These are phyloP conservation scores for Elsinoe arachidis DNA, from an alignment of 2,329 filamentous ascomycete species.

Conservation along the genomic window DNA sequence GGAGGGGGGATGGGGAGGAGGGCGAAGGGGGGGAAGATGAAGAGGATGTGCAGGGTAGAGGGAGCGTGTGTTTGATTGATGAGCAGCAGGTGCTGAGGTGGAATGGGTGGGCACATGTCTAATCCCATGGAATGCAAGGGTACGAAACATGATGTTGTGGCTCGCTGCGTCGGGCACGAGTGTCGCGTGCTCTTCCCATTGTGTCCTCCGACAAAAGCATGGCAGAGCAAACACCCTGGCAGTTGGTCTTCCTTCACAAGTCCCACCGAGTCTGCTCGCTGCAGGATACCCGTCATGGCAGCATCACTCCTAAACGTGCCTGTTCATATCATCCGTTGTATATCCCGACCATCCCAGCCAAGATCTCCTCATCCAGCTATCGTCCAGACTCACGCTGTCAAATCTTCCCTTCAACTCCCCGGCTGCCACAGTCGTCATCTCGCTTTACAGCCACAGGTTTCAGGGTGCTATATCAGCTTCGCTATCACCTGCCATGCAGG, in stretches of 20 bases:
- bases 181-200: background rate
- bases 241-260: too few species aligned
- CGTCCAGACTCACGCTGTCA: too few species aligned
- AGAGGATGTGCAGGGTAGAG: constrained; percentile 14
- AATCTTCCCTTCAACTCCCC: too few species aligned
- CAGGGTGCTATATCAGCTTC: background rate
- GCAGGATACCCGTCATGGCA: too few species aligned
- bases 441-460: background rate
- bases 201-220: too few species aligned
- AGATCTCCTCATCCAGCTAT: too few species aligned
- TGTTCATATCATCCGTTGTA: too few species aligned
- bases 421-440: constrained; percentile 6
- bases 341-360: too few species aligned
- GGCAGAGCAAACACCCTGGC: too few species aligned
- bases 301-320: too few species aligned
- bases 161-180: background rate
- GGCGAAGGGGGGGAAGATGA: background rate
- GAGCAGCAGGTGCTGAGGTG: constrained; percentile 24
- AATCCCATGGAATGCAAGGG: background rate
- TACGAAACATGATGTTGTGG: too few species aligned
- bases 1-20: constrained; percentile 23
- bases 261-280: too few species aligned
- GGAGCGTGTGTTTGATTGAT: constrained; percentile 23
- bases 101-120: constrained; percentile 25
- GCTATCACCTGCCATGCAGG: background rate